Evolutionary conservation across 2,329 filamentous ascomycete genomes (phyloP), one percentile per base, ranked within the genome.

Genomic region (Arthroderma uncinatum): DNA sequence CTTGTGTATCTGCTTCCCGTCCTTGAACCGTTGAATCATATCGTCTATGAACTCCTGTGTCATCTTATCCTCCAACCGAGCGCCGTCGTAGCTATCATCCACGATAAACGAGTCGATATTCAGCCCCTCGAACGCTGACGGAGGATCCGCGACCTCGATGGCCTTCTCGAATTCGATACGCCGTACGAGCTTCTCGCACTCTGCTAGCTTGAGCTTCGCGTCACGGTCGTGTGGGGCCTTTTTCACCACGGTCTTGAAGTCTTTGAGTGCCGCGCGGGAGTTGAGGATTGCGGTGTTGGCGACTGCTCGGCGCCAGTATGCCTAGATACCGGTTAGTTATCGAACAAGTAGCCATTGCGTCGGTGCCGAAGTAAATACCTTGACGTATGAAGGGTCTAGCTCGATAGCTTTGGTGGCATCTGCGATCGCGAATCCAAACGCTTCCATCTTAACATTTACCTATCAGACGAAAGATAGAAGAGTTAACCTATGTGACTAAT

Each of bases 1-100:
- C 75, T 83, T 85, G 72, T 93, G 89, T 58, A 98, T 80, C 74
- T 89, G 92, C 80, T 98, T 97, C 68, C 93, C 93, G 54, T 82
- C 85, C 81, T 94, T 95, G 81, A 98, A 98, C 33, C 93, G 80
- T 71, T 93, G 82, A 57, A 89, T 92, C 92, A 97, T 96, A 75
- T 98, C 92, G 65, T 94, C 87, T 65, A 98, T 88, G 68, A 98
- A 98, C 66, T 96, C 92, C 64, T 92, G 82, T 1, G 92, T 96
- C 90, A 98, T 98, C 70, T 85, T 80, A 39, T 81, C 85, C n/a
- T 65, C 72, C 55, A 98, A 76, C 57, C 79, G 80, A 21, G 84
- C 85, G 60, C 93, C 93, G 67, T 98, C 93, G 67, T 98, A 98
- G 57, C 80, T 79, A 21, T 84, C 76, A 61, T 96, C 91, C 16